phyloP scores from a whole-genome alignment of 768 basidiomycete species.

The Exsudoporus frostii region DNA sequence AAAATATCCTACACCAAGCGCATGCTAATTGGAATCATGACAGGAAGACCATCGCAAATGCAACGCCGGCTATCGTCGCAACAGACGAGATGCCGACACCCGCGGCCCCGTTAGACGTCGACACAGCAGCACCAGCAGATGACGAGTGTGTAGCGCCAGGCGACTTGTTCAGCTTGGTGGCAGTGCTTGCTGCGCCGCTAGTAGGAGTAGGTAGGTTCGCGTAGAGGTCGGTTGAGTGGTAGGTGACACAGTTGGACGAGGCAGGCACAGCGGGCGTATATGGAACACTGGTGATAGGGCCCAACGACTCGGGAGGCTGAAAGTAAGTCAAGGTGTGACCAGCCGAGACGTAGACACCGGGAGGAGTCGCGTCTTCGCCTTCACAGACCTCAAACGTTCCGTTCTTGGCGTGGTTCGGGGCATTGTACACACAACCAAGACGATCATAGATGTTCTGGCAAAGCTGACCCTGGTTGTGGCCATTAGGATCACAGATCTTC shows the following conservation, averaged over 20 bases:
- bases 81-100: slow-evolving; percentile 28
- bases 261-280: slow-evolving; percentile 39
- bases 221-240: slow-evolving; percentile 36
- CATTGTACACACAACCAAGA: slow-evolving; percentile 73
- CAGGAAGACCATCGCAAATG: slow-evolving; percentile 35
- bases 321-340: slow-evolving; percentile 44
- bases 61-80: slow-evolving; percentile 31
- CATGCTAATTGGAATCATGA: slow-evolving; percentile 16
- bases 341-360: slow-evolving; percentile 46
- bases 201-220: slow-evolving; percentile 19
- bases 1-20: not conserved
- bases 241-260: slow-evolving; percentile 44
- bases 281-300: slow-evolving; percentile 42
- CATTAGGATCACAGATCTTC: slow-evolving; percentile 65
- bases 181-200: not conserved
- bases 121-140: slow-evolving; percentile 13
- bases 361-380: slow-evolving; percentile 60
- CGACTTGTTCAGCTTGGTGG: not conserved
- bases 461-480: slow-evolving; percentile 45
- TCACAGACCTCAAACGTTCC: slow-evolving; percentile 63
- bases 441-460: slow-evolving; percentile 77
- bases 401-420: slow-evolving; percentile 57
- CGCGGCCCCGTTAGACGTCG: slow-evolving; percentile 18
- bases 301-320: slow-evolving; percentile 48
- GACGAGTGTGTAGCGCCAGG: slow-evolving; percentile 13